Evolutionary conservation across 345 rosid genomes (phyloP).

Genomic region (Hypericum perforatum): DNA sequence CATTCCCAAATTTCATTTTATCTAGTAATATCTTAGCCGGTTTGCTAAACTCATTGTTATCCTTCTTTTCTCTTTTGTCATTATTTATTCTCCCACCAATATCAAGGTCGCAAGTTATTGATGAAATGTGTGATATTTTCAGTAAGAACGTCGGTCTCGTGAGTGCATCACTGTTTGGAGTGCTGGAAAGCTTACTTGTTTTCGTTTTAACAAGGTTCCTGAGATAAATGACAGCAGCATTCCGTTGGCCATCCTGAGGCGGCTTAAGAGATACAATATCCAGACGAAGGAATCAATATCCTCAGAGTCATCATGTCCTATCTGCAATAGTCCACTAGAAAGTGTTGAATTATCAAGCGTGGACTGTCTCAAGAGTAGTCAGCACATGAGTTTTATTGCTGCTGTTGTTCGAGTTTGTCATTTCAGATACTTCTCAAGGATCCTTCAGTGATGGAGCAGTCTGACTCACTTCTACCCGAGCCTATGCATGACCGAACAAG

Average conservation of each 20-base stretch:
- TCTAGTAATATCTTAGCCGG: no score
- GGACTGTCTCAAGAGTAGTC: constrained; percentile 12
- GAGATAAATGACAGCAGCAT: constrained; percentile 52
- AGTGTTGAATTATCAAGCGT: constrained; percentile 29
- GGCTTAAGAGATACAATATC: constrained; percentile 58
- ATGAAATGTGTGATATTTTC: constrained; percentile 16
- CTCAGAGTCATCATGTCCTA: constrained; percentile 64
- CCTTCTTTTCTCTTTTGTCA: no score
- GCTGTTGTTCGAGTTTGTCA: constrained; percentile 76
- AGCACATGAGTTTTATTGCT: constrained; percentile 25
- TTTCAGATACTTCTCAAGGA: constrained; percentile 82
- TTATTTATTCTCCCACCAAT: no score
- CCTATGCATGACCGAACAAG: constrained; percentile 39
- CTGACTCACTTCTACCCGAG: constrained; percentile 44
- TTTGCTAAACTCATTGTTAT: no score
- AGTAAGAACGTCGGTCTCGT: constrained; percentile 86
- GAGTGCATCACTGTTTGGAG: constrained; percentile 80
- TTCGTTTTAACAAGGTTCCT: constrained; percentile 72
- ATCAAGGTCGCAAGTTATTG: not conserved
- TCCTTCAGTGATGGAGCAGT: constrained; percentile 38
- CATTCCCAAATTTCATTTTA: no score
- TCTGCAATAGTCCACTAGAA: constrained; percentile 61
- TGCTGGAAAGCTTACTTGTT: constrained; percentile 87
- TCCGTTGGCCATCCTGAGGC: constrained; percentile 73
- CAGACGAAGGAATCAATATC: constrained; percentile 54